A percentile compares a stretch with the other conserved stretches of the same genome.
These are phyloP conservation scores for Hawksworthiomyces lignivorus DNA, from an alignment of 2,329 filamentous ascomycete species.

Conservation along the genomic window DNA sequence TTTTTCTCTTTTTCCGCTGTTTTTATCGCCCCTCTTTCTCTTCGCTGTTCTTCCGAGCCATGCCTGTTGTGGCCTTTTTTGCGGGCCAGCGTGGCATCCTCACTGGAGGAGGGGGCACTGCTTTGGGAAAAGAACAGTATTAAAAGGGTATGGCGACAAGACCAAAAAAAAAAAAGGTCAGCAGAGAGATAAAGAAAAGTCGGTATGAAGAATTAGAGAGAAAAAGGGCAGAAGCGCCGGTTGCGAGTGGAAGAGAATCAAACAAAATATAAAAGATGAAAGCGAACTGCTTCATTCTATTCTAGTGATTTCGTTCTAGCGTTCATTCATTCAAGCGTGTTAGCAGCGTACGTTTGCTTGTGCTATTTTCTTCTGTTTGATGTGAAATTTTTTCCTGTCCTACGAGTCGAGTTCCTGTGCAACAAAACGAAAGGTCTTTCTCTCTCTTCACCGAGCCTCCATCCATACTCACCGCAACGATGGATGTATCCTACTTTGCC, in stretches of 20 bases:
- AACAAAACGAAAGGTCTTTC: too few species aligned
- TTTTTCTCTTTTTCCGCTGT: not conserved
- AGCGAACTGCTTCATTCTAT: too few species aligned
- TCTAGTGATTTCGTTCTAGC: too few species aligned
- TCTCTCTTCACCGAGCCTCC: not conserved
- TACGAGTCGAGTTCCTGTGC: too few species aligned
- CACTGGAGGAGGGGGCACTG: too few species aligned
- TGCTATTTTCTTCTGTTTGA: too few species aligned
- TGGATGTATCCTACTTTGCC: too few species aligned
- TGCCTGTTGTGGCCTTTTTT: slow-evolving; percentile 9
- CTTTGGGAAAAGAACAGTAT: not conserved
- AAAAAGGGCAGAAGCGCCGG: not conserved
- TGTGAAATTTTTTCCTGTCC: too few species aligned
- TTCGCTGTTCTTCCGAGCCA: slow-evolving; percentile 2
- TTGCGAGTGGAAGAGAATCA: not conserved
- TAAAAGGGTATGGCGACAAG: not conserved
- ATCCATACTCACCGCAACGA: slow-evolving; percentile 15
- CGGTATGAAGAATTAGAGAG: not conserved
- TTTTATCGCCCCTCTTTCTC: slow-evolving; percentile 1
- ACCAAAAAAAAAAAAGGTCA: not conserved
- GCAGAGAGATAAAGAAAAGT: not conserved
- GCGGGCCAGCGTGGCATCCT: slow-evolving; percentile 3
- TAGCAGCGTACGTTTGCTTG: too few species aligned
- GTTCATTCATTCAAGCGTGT: too few species aligned
- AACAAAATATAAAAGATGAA: not conserved